These are phyloP conservation scores for Ophiocordyceps unilateralis DNA, from an alignment of 2,329 filamentous ascomycete species.

Conservation along the genomic window DNA sequence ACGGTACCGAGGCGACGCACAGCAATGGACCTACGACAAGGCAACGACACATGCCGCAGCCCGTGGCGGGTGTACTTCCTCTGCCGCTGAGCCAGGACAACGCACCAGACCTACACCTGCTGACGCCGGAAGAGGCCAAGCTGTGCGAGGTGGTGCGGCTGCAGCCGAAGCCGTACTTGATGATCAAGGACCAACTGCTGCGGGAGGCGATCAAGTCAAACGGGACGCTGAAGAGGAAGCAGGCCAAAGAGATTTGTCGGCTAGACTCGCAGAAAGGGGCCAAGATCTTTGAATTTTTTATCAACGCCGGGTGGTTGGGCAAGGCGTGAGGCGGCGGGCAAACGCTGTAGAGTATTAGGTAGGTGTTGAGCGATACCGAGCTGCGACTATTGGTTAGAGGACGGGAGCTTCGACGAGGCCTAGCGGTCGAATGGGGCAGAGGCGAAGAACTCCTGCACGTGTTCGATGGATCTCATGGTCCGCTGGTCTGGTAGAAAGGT, in stretches of 20 bases:
- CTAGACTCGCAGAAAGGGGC: conserved; percentile 75
- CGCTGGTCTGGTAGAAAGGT: too few species aligned
- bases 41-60: conserved; percentile 35
- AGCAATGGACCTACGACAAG: conserved; percentile 16
- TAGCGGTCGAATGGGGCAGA: too few species aligned
- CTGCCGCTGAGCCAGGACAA: conserved; percentile 58
- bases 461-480: too few species aligned
- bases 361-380: too few species aligned
- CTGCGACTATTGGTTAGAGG: too few species aligned
- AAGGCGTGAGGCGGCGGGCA: conserved; percentile 41
- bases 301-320: conserved; percentile 79
- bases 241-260: conserved; percentile 68
- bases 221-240: conserved; percentile 82
- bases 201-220: conserved; percentile 82
- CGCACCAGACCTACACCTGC: conserved; percentile 66
- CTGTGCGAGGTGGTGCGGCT: conserved; percentile 71
- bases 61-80: conserved; percentile 43
- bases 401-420: too few species aligned
- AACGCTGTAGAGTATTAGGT: too few species aligned
- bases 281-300: conserved; percentile 86
- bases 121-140: conserved; percentile 70
- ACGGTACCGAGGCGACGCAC: conserved; percentile 27
- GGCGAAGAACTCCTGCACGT: too few species aligned
- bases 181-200: conserved; percentile 84
- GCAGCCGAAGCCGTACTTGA: conserved; percentile 86